phyloP scores from a whole-genome alignment of 2,329 filamentous ascomycete species.

The Clonostachys byssicola region DNA sequence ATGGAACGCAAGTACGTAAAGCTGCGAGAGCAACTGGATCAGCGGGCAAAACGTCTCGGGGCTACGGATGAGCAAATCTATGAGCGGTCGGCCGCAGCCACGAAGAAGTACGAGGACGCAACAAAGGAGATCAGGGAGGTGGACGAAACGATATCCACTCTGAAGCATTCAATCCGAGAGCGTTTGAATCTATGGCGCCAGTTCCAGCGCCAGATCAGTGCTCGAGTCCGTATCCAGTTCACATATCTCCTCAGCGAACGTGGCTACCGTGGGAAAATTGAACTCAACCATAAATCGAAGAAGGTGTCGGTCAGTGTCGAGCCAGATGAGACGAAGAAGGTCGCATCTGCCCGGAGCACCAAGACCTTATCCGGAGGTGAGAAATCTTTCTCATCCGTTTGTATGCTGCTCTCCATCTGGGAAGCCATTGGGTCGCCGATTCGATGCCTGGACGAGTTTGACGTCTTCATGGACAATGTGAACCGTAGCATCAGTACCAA shows the following conservation, averaged over 20 bases:
- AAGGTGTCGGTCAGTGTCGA: slow-evolving; percentile 75
- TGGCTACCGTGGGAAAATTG: slow-evolving; percentile 78
- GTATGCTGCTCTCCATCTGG: slow-evolving; percentile 88
- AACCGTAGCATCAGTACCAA: slow-evolving; percentile 91
- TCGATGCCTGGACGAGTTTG: slow-evolving; percentile 93
- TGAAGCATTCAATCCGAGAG: slow-evolving; percentile 59
- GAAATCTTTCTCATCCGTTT: slow-evolving; percentile 97
- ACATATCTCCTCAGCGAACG: slow-evolving; percentile 85
- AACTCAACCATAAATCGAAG: slow-evolving; percentile 72
- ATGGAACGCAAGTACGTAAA: slow-evolving; percentile 50
- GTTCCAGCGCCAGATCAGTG: slow-evolving; percentile 82
- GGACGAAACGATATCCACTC: slow-evolving; percentile 30
- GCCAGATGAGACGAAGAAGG: slow-evolving; percentile 65
- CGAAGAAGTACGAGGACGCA: slow-evolving; percentile 35
- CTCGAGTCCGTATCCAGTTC: slow-evolving; percentile 82
- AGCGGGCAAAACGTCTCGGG: slow-evolving; percentile 53
- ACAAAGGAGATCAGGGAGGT: slow-evolving; percentile 33
- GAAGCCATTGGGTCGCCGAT: slow-evolving; percentile 97
- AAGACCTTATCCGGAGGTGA: slow-evolving; percentile 94
- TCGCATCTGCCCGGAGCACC: slow-evolving; percentile 71
- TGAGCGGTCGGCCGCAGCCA: slow-evolving; percentile 35
- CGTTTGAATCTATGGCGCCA: slow-evolving; percentile 73
- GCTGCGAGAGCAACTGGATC: slow-evolving; percentile 53
- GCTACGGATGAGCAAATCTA: slow-evolving; percentile 63
- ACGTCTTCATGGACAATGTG: slow-evolving; percentile 98